Evolutionary conservation across 2,329 filamentous ascomycete genomes (phyloP), one percentile per base, ranked within the genome.

Genomic region (Colletotrichum sojae): DNA sequence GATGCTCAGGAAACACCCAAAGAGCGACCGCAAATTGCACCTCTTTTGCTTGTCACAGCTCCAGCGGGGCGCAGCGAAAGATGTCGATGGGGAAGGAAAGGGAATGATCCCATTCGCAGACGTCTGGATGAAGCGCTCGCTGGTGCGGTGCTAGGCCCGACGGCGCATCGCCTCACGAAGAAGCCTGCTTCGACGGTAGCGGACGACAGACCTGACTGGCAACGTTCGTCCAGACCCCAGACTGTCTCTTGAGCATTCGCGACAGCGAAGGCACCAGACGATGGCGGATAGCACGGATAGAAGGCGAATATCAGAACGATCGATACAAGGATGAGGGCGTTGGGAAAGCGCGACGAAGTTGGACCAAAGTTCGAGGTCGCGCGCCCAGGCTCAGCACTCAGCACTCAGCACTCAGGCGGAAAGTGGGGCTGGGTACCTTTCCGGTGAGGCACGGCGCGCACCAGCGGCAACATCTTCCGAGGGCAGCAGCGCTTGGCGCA

Each of bases 301-400:
- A 8, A 36, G 31, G 45, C 40, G 53, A 48, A 52, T 64, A 22
- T 55, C 20, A 43, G 53, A 18, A 48, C 22, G 13, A 36, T 36
- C 22, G 46, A n/a, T 49, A 12, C 65, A 48, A 27, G 66, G 66
- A 69, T 69, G 66, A 66, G 61, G 61, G 55, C n/a, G 62, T 58
- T 31, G 48, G 48, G 40, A 59, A 43, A 69, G 61, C 66, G 66
- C 66, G 66, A 69, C 61, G 61, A 65, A 69, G 66, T 65, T 59
- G 61, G 61, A 36, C 61, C 61, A 66, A 45, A 69, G 54, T 59
- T 66, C 22, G 54, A 45, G 20, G 60, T 55, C 48, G 39, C 65
- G 53, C 49, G 54, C 66, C 58, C 61, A 60, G 61, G 48, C 55
- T 65, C 66, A 59, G 61, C 22, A 4, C n/a, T n/a, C n/a, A n/a